Conservation (phyloP, 2,329 filamentous ascomycete genomes). For the Phaeosphaeria sp. region DNA sequence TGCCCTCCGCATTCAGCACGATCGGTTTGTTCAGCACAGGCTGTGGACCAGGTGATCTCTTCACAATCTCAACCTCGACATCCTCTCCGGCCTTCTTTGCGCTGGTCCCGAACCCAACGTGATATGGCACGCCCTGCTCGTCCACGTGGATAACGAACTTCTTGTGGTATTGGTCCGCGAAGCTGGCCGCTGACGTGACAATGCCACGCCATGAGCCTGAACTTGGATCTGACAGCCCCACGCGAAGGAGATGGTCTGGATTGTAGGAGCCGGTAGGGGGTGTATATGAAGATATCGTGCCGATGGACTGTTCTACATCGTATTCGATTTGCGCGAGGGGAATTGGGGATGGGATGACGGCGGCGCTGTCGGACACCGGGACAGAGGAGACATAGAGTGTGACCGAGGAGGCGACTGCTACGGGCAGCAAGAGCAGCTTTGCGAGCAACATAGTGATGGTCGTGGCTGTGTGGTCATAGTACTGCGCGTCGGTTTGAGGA, state of each 20-base stretch:
- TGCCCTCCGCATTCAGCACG: constrained; percentile 63
- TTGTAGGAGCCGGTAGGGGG: constrained; percentile 44
- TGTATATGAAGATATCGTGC: constrained; percentile 45
- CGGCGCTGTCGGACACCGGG: constrained; percentile 78
- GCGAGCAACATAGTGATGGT: constrained; percentile 45
- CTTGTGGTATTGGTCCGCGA: constrained; percentile 51
- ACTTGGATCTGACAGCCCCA: constrained; percentile 52
- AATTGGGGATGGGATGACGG: constrained; percentile 44
- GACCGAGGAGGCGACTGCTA: constrained; percentile 48
- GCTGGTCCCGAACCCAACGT: constrained; percentile 53
- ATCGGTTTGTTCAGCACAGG: constrained; percentile 61
- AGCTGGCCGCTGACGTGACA: constrained; percentile 53
- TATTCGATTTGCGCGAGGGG: constrained; percentile 54
- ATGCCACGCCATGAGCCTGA: constrained; percentile 53
- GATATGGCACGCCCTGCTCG: constrained; percentile 52
- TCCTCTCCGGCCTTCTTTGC: constrained; percentile 42
- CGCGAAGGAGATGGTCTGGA: constrained; percentile 50
- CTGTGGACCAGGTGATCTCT: constrained; percentile 48
- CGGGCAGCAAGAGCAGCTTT: constrained; percentile 44
- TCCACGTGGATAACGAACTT: constrained; percentile 54
- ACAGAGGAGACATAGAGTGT: constrained; percentile 72
- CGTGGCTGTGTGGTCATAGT: constrained; percentile 2
- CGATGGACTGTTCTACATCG: constrained; percentile 44
- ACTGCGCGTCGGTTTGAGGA: constrained; percentile 9
- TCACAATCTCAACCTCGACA: constrained; percentile 52